Base-by-base conservation (phyloP, 106 monocot species). In the Allium fistulosum region DNA sequence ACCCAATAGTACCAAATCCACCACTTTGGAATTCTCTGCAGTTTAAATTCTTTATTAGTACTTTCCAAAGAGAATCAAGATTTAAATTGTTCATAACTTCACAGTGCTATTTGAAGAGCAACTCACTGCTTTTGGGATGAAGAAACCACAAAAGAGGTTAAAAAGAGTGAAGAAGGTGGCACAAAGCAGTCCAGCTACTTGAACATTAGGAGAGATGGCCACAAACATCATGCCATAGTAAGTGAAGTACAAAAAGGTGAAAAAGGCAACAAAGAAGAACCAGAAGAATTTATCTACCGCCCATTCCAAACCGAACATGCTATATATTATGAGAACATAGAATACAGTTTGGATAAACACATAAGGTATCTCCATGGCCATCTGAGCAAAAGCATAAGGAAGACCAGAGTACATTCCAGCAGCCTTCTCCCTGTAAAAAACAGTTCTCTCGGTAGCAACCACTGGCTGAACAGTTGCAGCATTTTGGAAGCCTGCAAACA, bases 1-100 rank as follows among this genome's bases (percentile, higher is more conserved):
- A 82, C 65, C 89, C 86, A 89, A 70, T 77, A 86, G 79, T 82
- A 94, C 93, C 87, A 94, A 12, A 71, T 65, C 94, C 87, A 87
- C 87, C 87, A 87, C 26, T 65, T 72, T 0, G 89, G 94, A 16
- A 84, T 74, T 72, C 61, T 81, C 90, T 94, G 81, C 64, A 79
- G 68, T 45, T 17, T 52, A 61, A 22, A 22, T 22, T 22, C 22
- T 22, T 22, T 22, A 22, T 22, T 22, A 22, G 22, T 22, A 22
- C 22, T 22, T 22, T 22, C 22, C 22, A 22, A 22, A 22, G 0
- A 22, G 22, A 22, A 22, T 22, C 22, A 22, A 22, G 22, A 22
- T 22, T 22, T 22, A 22, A 22, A 22, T 22, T 22, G 22, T 22
- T 1, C 1, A 22, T 1, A 22, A 22, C 22, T 22, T 22, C 22